phyloP scores from a whole-genome alignment of 2,329 filamentous ascomycete species.

The Domatiomyces globalis region DNA sequence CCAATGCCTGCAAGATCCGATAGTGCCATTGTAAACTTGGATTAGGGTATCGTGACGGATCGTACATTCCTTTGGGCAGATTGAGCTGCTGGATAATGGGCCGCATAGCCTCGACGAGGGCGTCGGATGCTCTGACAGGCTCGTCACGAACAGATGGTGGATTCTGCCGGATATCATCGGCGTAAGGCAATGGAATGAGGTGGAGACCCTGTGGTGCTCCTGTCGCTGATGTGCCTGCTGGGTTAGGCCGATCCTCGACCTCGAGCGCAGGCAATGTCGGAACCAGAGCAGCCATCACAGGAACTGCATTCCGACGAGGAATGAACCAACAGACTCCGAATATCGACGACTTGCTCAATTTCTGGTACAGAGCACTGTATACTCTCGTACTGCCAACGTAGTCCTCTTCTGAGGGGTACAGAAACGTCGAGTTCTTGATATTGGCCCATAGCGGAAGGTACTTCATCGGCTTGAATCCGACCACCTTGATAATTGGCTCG shows the following conservation, averaged over 20 bases:
- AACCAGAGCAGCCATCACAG: conserved; percentile 65
- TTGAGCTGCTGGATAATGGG: conserved; percentile 72
- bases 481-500: conserved; percentile 66
- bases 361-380: conserved; percentile 81
- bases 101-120: conserved; percentile 68
- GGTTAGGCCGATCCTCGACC: conserved; percentile 10
- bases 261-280: conserved; percentile 30
- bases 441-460: conserved; percentile 71
- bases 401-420: conserved; percentile 84
- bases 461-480: conserved; percentile 79
- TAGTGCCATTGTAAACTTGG: conserved; percentile 95
- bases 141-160: conserved; percentile 43
- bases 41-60: conserved; percentile 80
- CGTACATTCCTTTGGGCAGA: conserved; percentile 70
- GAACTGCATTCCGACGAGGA: conserved; percentile 63
- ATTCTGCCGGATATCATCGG: conserved; percentile 68
- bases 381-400: conserved; percentile 84
- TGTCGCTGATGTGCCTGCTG: conserved; percentile 11
- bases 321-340: conserved; percentile 85
- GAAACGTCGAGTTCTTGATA: conserved; percentile 72
- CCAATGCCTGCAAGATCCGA: conserved; percentile 77
- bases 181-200: conserved; percentile 69
- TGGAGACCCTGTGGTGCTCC: conserved; percentile 18
- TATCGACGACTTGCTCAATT: conserved; percentile 63
- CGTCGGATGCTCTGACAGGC: conserved; percentile 47